Base-by-base conservation (phyloP, 306 rosid genomes). In the Dryas alaskensis region DNA sequence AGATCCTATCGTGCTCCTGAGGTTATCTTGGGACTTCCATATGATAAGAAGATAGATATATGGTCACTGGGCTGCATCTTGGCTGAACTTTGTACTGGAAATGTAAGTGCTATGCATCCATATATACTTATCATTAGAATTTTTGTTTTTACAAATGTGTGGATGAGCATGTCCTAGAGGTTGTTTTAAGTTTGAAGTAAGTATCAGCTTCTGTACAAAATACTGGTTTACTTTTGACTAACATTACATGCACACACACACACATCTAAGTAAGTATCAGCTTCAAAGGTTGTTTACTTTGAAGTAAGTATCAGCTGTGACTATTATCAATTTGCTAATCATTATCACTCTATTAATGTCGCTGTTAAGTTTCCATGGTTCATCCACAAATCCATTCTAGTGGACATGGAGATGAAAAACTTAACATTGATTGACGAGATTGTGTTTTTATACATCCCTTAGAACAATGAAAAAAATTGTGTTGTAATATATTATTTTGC, bases 1-100 rank as follows among this genome's bases (percentile, higher is more conserved):
- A 90, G 99, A 84, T 92, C 99, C 70, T 95, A 95, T 87, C 98
- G 99, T n/a, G 98, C 99, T 79, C 99, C 99, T 6, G 99, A 95
- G 89, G 99, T 95, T 85, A 92, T 95, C 67, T 80, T 95, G 85
- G 99, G 99, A 70, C 96, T 92, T 87, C 81, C 98, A 57, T 95
- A 95, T 85, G 92, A 90, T 75, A 92, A 92, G 84, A 92, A 95
- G 92, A 95, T 95, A 73, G 99, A 95, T 81, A 81, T 95, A 70
- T 95, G 99, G 99, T 95, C 99, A 65, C 99, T 95, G 82, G 99
- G 99, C 77, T 95, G 99, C 84, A 95, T 95, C 86, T 85, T 95
- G 87, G 92, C 98, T 6, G 99, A 95, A 83, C 98, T 95, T 65
- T 95, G 99, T 73, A 95, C 96, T 46, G 99, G 99, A 84, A 90